These are phyloP conservation scores for Cryptosporidium viatorum DNA, from an alignment of 169 alveolate species.

Conservation along the genomic window DNA sequence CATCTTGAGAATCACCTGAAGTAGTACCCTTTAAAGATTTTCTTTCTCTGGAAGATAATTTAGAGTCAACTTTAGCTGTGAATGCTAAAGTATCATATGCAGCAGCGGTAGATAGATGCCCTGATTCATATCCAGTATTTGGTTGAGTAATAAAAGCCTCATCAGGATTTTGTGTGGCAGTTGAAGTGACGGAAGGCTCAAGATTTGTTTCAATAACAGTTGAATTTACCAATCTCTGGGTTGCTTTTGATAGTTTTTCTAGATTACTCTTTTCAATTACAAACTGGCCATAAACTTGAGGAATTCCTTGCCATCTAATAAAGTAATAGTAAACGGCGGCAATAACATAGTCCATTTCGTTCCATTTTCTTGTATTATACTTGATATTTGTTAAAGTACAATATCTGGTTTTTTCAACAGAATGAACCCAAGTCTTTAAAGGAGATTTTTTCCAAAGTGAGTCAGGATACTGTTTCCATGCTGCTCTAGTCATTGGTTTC, in stretches of 20 bases:
- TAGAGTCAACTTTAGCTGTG: neutral
- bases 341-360: slow-evolving; percentile 74
- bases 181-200: slow-evolving; percentile 16
- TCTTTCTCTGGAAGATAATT: neutral
- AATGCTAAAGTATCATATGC: neutral
- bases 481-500: slow-evolving; percentile 73
- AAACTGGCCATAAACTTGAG: slow-evolving; percentile 71
- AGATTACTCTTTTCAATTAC: slow-evolving; percentile 39
- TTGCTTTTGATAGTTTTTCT: slow-evolving; percentile 40
- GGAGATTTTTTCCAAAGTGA: slow-evolving; percentile 74
- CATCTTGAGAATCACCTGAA: neutral
- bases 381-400: slow-evolving; percentile 55
- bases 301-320: slow-evolving; percentile 74
- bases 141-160: neutral
- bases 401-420: slow-evolving; percentile 71
- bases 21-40: neutral
- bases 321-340: slow-evolving; percentile 68
- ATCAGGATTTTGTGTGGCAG: slow-evolving; percentile 8
- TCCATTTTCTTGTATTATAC: slow-evolving; percentile 73
- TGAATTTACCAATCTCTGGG: slow-evolving; percentile 60
- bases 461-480: slow-evolving; percentile 74
- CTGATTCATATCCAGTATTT: neutral
- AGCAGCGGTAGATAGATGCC: neutral
- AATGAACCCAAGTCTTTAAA: slow-evolving; percentile 73
- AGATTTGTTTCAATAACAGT: slow-evolving; percentile 33